Percentiles rank a stretch among this genome's conserved stretches.
phyloP scores from a whole-genome alignment of 2,329 filamentous ascomycete species.

The Metarhizium anisopliae region DNA sequence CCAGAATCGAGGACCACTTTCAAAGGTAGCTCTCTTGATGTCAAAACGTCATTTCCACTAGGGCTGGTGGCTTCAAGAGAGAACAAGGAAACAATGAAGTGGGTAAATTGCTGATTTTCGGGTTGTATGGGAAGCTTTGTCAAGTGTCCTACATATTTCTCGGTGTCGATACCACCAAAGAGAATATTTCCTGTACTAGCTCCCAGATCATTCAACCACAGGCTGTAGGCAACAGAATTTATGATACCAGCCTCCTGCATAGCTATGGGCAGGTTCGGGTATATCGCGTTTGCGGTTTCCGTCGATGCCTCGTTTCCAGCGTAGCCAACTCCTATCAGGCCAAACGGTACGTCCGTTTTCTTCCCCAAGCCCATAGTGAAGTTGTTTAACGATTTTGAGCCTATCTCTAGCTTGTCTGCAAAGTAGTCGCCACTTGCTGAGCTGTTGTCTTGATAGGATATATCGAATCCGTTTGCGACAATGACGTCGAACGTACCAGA shows the following conservation, averaged over 20 bases:
- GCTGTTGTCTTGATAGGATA: constrained; percentile 53
- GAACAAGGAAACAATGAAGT: constrained; percentile 40
- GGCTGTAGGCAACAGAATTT: constrained; percentile 58
- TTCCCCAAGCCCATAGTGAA: constrained; percentile 51
- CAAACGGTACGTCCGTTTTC: constrained; percentile 45
- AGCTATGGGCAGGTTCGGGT: constrained; percentile 54
- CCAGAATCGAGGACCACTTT: constrained; percentile 65
- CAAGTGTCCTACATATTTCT: constrained; percentile 60
- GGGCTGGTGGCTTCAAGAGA: constrained; percentile 38
- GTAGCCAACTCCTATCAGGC: constrained; percentile 54
- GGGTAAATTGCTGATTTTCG: constrained; percentile 31
- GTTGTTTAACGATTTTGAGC: constrained; percentile 39
- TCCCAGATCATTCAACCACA: constrained; percentile 55
- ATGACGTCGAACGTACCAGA: constrained; percentile 40
- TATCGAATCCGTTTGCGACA: constrained; percentile 38
- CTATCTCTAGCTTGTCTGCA: constrained; percentile 46
- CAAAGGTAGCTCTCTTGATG: constrained; percentile 34
- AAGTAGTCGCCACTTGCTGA: constrained; percentile 50
- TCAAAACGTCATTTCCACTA: constrained; percentile 39
- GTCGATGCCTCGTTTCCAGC: constrained; percentile 40
- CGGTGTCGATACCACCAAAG: constrained; percentile 73
- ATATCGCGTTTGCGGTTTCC: constrained; percentile 22
- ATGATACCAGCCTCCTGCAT: constrained; percentile 56
- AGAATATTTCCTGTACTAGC: constrained; percentile 61
- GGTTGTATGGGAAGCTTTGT: constrained; percentile 47